Conservation (phyloP, 805 yeast species). For the Yarrowia deformans region DNA sequence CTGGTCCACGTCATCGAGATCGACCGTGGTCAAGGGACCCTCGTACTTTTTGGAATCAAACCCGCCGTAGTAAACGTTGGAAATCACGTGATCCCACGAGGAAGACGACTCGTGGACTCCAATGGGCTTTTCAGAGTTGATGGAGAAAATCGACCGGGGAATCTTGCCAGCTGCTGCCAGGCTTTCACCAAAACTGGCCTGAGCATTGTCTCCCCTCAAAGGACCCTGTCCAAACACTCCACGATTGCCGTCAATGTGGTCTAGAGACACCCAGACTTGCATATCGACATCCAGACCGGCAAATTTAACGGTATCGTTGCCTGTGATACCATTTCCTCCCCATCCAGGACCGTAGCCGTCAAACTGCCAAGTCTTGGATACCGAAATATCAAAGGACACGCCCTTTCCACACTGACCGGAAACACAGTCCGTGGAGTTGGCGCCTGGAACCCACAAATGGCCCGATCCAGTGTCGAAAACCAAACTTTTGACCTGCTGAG, state of each 20-base stretch:
- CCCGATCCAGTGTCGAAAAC: constrained; percentile 22
- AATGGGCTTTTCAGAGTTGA: constrained; percentile 5
- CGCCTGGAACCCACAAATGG: constrained; percentile 12
- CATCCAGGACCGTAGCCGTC: neutral
- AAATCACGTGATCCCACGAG: neutral
- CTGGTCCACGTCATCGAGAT: neutral
- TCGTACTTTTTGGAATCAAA: constrained; percentile 13
- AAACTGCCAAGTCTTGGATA: neutral
- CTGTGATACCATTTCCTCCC: constrained; percentile 3
- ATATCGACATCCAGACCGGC: neutral
- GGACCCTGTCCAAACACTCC: constrained; percentile 23
- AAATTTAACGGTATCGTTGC: neutral
- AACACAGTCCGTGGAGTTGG: neutral
- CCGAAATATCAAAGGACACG: neutral
- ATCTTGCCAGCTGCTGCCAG: constrained; percentile 6
- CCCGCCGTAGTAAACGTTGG: constrained; percentile 18
- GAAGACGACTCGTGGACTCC: neutral
- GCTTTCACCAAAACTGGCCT: neutral
- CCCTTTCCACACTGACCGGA: neutral
- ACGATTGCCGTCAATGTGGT: neutral
- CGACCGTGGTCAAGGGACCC: constrained; percentile 16
- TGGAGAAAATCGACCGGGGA: neutral
- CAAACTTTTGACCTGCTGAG: neutral
- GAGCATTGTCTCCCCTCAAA: neutral
- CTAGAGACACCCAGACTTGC: constrained; percentile 18